A percentile compares a stretch with the other conserved stretches of the same genome.
Evolutionary conservation across 345 rosid genomes (phyloP).

Genomic region (Orychophragmus violaceus): DNA sequence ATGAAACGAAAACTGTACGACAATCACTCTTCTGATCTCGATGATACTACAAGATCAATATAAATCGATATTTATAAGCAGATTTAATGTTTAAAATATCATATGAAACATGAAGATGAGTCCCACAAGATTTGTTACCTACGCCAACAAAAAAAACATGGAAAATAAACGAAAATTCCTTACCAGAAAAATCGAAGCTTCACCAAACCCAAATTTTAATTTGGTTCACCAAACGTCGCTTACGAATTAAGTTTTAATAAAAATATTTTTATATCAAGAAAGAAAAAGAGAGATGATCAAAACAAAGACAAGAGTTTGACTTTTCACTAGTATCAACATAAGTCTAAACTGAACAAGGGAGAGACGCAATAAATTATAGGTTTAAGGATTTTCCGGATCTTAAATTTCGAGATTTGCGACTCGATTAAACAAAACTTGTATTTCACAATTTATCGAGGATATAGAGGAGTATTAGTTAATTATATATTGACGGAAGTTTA

Average conservation of each 20-base stretch:
- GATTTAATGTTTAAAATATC: background rate
- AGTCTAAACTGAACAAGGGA: background rate
- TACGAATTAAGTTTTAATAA: conserved; percentile 9
- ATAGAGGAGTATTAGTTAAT: background rate
- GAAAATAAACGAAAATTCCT: background rate
- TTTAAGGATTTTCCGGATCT: conserved; percentile 11
- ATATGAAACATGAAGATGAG: conserved; percentile 11
- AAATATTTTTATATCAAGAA: background rate
- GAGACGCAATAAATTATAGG: background rate
- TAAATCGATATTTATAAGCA: conserved; percentile 35
- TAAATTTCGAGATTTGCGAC: conserved; percentile 23
- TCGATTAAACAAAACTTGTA: background rate
- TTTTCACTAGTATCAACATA: background rate
- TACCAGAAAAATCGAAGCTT: conserved; percentile 31
- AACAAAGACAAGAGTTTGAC: conserved; percentile 16
- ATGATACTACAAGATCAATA: conserved; percentile 15
- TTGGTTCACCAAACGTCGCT: conserved; percentile 26
- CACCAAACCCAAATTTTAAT: conserved; percentile 31
- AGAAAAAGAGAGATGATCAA: background rate
- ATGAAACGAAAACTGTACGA: background rate
- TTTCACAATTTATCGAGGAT: no score
- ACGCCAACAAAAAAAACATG: background rate
- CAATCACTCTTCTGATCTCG: conserved; percentile 26
- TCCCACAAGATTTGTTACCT: conserved; percentile 25
- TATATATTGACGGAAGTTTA: background rate